Evolutionary conservation across 2,329 filamentous ascomycete species (phyloP), one percentile per base, ranked within the genome.

Genomic region (Dichotomopilus funicola): DNA sequence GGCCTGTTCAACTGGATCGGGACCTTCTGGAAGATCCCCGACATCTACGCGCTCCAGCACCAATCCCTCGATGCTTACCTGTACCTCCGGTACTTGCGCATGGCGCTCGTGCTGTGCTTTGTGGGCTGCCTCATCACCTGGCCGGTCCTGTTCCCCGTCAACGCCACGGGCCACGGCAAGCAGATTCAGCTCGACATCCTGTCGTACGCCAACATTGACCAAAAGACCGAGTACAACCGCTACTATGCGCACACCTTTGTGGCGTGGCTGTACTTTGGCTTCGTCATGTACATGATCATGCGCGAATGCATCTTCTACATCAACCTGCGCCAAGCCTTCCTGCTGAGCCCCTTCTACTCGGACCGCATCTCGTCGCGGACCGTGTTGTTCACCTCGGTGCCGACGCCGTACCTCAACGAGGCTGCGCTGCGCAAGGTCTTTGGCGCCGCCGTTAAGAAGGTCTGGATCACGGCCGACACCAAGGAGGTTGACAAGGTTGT

Each of bases 61-160:
- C 89, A 92, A 68, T 95, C 91, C 0, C 81, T 99, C 60, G 92
- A 99, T 69, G 88, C 88, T 36, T 97, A 92, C 71, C 83, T 97
- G 51, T 90, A 95, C 69, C 78, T 97, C 34, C 89, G 92, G 38
- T 96, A 92, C 66, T 74, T 97, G 61, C 89, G 91, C 66, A 86
- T 91, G 61, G 73, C 86, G 6, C 78, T 87, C 36, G 75, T 85
- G 57, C 87, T 95, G 62, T 91, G 87, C 72, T 81, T 97, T 46
- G 86, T 92, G 8, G 94, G 94, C 56, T 89, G 86, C 65, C 75
- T 80, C 63, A 85, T 97, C 57, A 91, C 89, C 13, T 96, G 89
- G 85, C 92, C 94, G 0, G 78, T 96, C 41, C 76, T 97, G 27
- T 90, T 83, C 64, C 91, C 94, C 0, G 75, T 97, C 69, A 95